Evolutionary conservation across 768 basidiomycete genomes (phyloP).

Genomic region (Amanita rubescens): DNA sequence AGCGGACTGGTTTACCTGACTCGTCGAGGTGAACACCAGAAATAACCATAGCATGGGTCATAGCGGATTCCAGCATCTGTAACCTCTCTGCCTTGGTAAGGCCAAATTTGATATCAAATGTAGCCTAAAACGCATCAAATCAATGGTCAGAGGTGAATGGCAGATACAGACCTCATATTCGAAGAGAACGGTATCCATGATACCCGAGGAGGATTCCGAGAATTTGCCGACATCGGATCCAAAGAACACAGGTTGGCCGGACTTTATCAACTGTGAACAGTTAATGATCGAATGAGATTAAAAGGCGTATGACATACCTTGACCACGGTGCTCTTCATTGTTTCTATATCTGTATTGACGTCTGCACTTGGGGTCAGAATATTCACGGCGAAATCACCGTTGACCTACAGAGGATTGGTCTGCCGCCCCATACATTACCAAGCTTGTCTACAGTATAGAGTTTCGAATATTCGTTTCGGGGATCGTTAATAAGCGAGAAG

Average conservation of each 20-base stretch:
- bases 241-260: conserved; percentile 88
- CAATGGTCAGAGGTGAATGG: neutral
- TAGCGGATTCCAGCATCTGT: conserved; percentile 73
- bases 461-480: conserved; percentile 74
- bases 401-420: conserved; percentile 72
- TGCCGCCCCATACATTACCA: conserved; percentile 87
- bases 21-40: conserved; percentile 82
- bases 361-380: conserved; percentile 38
- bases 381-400: neutral
- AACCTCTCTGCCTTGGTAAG: conserved; percentile 84
- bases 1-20: conserved; percentile 72
- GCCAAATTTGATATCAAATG: conserved; percentile 75
- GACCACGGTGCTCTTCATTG: conserved; percentile 77
- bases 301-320: conserved; percentile 32
- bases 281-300: neutral
- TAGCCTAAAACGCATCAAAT: conserved; percentile 40
- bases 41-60: conserved; percentile 98
- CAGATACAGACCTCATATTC: conserved; percentile 60
- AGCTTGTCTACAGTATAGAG: conserved; percentile 90
- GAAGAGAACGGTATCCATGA: conserved; percentile 82
- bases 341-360: conserved; percentile 80
- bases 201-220: conserved; percentile 59
- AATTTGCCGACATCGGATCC: conserved; percentile 94
- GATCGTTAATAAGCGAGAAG: conserved; percentile 95
- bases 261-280: conserved; percentile 57